Evolutionary conservation across 176 grass and related monocot genomes (phyloP).

Genomic region (Oryza officinalis): DNA sequence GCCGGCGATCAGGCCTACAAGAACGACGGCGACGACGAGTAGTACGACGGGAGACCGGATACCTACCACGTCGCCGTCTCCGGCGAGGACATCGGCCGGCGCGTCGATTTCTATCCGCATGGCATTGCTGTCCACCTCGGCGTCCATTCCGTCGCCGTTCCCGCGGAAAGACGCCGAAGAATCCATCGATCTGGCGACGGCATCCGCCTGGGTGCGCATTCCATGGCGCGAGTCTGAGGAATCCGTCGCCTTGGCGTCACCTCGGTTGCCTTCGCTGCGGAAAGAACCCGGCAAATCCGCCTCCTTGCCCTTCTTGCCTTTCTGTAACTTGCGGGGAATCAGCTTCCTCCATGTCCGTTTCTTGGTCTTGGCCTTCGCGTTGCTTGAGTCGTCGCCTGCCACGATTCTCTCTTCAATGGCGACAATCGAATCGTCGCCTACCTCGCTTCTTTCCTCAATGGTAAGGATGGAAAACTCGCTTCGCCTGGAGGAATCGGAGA

Average conservation of each 20-base stretch:
- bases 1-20: conserved; percentile 68
- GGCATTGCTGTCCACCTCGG: background rate
- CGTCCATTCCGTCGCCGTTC: background rate
- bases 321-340: conserved; percentile 44
- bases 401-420: conserved; percentile 32
- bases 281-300: background rate
- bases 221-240: background rate
- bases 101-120: background rate
- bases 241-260: conserved; percentile 25
- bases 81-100: background rate
- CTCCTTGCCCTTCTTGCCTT: conserved; percentile 7
- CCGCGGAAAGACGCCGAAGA: background rate
- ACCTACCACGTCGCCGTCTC: background rate
- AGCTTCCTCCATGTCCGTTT: conserved; percentile 61
- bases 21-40: conserved; percentile 36
- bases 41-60: conserved; percentile 28
- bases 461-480: conserved; percentile 14
- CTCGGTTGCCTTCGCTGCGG: conserved; percentile 28
- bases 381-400: conserved; percentile 15
- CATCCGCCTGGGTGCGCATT: background rate
- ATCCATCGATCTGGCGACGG: background rate
- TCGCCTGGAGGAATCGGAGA: conserved; percentile 37
- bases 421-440: background rate
- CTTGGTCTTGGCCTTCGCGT: conserved; percentile 41
- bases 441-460: conserved; percentile 33